phyloP scores from a whole-genome alignment of 768 basidiomycete genomes.

The Rhodotorula toruloides region DNA sequence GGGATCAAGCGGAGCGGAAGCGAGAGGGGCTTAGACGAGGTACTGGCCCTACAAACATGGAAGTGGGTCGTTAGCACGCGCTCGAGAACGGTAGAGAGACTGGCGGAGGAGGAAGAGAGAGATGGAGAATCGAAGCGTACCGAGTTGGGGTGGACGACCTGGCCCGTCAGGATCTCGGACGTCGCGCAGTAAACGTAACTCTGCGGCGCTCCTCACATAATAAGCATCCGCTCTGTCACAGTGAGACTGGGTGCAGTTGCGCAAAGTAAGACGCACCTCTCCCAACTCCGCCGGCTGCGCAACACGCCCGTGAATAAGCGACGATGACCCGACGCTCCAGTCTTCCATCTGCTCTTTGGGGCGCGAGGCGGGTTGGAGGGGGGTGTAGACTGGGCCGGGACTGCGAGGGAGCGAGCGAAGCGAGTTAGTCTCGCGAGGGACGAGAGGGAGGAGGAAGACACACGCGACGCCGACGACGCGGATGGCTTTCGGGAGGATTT shows the following conservation, averaged over 20 bases:
- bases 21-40: no score
- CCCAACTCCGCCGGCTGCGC: conserved; percentile 40
- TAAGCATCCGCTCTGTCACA: no score
- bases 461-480: conserved; percentile 54
- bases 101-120: no score
- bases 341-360: conserved; percentile 57
- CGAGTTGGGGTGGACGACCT: conserved; percentile 34
- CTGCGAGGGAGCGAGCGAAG: conserved; percentile 37
- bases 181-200: conserved; percentile 37
- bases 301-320: conserved; percentile 48
- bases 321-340: conserved; percentile 44
- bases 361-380: conserved; percentile 58
- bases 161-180: conserved; percentile 13
- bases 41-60: no score
- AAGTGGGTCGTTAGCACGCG: no score
- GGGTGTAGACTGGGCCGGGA: conserved; percentile 58
- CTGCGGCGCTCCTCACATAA: no score
- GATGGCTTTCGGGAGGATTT: conserved; percentile 57
- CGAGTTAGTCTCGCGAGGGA: background rate
- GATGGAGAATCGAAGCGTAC: no score
- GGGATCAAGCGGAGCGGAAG: no score
- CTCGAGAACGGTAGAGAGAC: no score
- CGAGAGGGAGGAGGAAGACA: background rate
- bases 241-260: no score
- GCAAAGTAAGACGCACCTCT: no score